Evolutionary conservation across 2,329 filamentous ascomycete species (phyloP).

Genomic region (Sarocladium brachiariae): DNA sequence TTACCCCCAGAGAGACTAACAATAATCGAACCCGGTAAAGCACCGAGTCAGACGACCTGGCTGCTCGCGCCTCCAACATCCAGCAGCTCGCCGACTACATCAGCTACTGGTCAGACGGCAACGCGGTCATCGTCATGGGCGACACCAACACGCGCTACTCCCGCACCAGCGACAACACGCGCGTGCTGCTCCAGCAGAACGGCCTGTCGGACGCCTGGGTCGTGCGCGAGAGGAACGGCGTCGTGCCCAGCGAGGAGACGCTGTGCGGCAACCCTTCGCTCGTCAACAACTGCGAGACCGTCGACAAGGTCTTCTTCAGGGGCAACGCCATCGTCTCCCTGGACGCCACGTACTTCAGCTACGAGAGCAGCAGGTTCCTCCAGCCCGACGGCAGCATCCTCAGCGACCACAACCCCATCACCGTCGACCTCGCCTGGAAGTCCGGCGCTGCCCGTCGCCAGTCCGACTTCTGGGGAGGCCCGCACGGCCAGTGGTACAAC

Average conservation of each 20-base stretch:
- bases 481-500: slow-evolving; percentile 5
- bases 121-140: slow-evolving; percentile 54
- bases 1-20: not conserved
- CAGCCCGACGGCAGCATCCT: slow-evolving; percentile 46
- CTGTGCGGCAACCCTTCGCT: slow-evolving; percentile 42
- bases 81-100: slow-evolving; percentile 52
- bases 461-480: slow-evolving; percentile 4
- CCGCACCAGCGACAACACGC: slow-evolving; percentile 38
- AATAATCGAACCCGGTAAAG: slow-evolving; percentile 19
- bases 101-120: slow-evolving; percentile 44
- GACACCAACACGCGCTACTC: slow-evolving; percentile 60
- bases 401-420: slow-evolving; percentile 55
- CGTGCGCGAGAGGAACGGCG: slow-evolving; percentile 4
- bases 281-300: slow-evolving; percentile 48
- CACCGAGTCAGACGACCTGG: slow-evolving; percentile 40
- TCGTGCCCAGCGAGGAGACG: not conserved
- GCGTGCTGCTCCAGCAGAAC: not conserved
- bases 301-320: slow-evolving; percentile 54
- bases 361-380: slow-evolving; percentile 48
- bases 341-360: slow-evolving; percentile 40
- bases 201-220: slow-evolving; percentile 6
- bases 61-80: slow-evolving; percentile 48
- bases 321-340: slow-evolving; percentile 36
- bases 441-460: not conserved
- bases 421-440: slow-evolving; percentile 36